A percentile compares a stretch with the other conserved stretches of the same genome.
Evolutionary conservation across 2,329 filamentous ascomycete genomes (phyloP).

Genomic region (Fusarium nodosum): DNA sequence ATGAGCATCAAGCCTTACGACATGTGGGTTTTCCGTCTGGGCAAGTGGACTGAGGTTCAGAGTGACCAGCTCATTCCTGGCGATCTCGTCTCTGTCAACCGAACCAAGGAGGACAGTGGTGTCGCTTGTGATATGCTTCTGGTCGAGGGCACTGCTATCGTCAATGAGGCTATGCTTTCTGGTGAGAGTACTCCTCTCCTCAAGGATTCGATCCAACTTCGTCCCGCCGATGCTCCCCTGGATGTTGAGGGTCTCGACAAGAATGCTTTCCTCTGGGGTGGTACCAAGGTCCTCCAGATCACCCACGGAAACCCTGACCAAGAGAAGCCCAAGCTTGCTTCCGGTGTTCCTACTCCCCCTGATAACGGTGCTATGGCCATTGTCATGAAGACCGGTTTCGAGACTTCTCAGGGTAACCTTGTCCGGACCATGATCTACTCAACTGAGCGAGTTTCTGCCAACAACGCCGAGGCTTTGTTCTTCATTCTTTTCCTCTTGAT

Average conservation of each 20-base stretch:
- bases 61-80: constrained; percentile 95
- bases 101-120: constrained; percentile 96
- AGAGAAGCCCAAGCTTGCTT: constrained; percentile 77
- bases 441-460: constrained; percentile 97
- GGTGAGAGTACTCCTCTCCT: constrained; percentile 96
- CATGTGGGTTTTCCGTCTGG: constrained; percentile 88
- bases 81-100: constrained; percentile 90
- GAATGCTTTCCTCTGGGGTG: constrained; percentile 95
- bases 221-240: constrained; percentile 82
- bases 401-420: constrained; percentile 97
- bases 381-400: constrained; percentile 97
- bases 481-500: constrained; percentile 97
- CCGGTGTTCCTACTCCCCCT: constrained; percentile 85
- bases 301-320: constrained; percentile 87
- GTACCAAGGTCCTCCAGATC: constrained; percentile 96
- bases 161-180: constrained; percentile 99
- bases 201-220: constrained; percentile 94
- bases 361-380: constrained; percentile 95
- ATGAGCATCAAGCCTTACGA: constrained; percentile 99
- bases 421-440: constrained; percentile 99
- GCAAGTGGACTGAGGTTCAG: constrained; percentile 88
- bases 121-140: constrained; percentile 98
- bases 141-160: constrained; percentile 94
- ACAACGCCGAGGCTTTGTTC: constrained; percentile 94
- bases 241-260: constrained; percentile 95